Evolutionary conservation across 805 yeast species (phyloP), one percentile per base, ranked within the genome.

Genomic region (Lachancea quebecensis): DNA sequence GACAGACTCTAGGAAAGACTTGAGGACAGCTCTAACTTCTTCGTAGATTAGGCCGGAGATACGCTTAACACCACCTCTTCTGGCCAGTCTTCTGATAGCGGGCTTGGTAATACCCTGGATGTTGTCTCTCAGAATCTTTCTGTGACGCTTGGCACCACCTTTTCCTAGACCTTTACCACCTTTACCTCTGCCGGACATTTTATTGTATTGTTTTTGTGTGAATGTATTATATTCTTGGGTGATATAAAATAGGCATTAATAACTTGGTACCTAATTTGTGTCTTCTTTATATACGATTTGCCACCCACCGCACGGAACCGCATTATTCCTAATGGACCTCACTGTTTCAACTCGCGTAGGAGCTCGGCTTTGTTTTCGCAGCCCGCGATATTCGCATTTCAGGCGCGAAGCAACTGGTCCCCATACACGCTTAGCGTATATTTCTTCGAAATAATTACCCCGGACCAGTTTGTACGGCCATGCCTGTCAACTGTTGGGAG

Each of bases 21-120:
- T 89, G 59, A 90, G 79, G 59, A 91, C 97, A 60, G 84, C 89
- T 80, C 98, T 88, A 69, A 91, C 96, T 78, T 90, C 96, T 76
- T 90, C 98, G 79, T 90, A 90, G 71, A 90, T 91, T 70, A 89
- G 78, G 71, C 96, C 97, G 54, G 97, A 90, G 66, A 90, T 90
- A 85, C 98, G 95, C 85, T 90, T 90, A 69, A 90, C 98, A 89
- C 98, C 98, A 78, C 98, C 98, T 86, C 98, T 88, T 83, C 98
- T 90, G 47, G 98, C 98, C 65, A 90, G 85, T 86, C 98, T 90
- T 80, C 98, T 88, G 71, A 90, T 90, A 69, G 98, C 98, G 71
- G 98, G 98, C 83, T 90, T 90, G 54, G 98, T 90, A 70, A 90
- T 90, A 79, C 98, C 98, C 77, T 89, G 96, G 61, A 91, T 90